Evolutionary conservation across 768 basidiomycete species (phyloP), one percentile per base, ranked within the genome.

Genomic region (Tylopilus vinaceipallidus): DNA sequence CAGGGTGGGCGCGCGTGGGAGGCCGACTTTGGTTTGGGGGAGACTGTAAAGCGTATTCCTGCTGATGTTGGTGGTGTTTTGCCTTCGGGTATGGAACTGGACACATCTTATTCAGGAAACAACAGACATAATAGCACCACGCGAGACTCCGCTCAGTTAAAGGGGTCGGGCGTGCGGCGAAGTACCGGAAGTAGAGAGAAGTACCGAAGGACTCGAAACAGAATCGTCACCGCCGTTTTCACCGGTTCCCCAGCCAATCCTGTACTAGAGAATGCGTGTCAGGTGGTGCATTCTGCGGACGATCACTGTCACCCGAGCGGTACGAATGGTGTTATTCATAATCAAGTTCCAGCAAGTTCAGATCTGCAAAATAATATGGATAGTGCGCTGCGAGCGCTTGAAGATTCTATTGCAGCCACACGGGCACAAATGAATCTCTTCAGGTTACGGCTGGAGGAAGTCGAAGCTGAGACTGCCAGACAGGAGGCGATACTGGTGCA

Each of bases 1-100:
- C 52, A 27, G 40, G 66, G 68, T 24, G 66, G 59, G 22, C 63
- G 55, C 3, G 66, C 68, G 35, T 67, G 66, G 68, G 66, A 67
- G 30, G 63, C 56, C 19, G 66, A 67, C 33, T 52, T 57, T 9
- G 55, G 47, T n/a, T 20, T 67, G 12, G 61, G 61, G 12, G 68
- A 67, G 4, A 68, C 68, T 16, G 60, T 68, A 14, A 68, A 68
- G 40, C 61, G 57, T 12, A 34, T 66, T n/a, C 52, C 66, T 33
- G 20, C 23, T 46, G 50, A 48, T 12, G 13, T 39, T 9, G 36
- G 14, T 11, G n/a, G 36, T 30, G 3, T 24, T 32, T 30, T 32
- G 2, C n/a, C 16, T 27, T 33, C 9, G 14, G 17, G 22, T 6
- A 16, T 6, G 16, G 38, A 50, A 37, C 23, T n/a, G 6, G 41